Conservation (phyloP, 768 basidiomycete genomes). For the Rhodotorula diobovata region DNA sequence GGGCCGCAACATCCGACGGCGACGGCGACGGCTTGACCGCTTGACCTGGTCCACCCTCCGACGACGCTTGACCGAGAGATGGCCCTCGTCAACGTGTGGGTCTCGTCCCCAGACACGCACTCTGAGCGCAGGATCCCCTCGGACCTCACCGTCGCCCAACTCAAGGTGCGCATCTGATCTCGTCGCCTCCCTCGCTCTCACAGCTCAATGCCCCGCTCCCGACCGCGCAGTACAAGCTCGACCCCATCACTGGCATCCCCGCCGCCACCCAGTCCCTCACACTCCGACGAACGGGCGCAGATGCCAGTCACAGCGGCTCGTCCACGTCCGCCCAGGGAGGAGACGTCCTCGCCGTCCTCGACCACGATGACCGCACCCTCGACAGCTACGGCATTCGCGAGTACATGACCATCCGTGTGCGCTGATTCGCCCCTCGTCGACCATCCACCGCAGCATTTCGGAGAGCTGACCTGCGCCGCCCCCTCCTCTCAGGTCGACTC, state of each 20-base stretch:
- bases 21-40: too few relatives aligned
- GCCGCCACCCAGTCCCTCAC: conserved; percentile 65
- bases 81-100: conserved; percentile 59
- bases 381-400: conserved; percentile 71
- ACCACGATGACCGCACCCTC: conserved; percentile 64
- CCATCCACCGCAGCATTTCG: background rate
- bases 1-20: background rate
- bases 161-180: conserved; percentile 61
- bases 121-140: conserved; percentile 82
- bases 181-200: background rate
- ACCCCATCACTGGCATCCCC: conserved; percentile 85
- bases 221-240: conserved; percentile 64
- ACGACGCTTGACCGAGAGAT: background rate
- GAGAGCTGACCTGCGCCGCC: background rate
- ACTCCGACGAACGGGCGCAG: conserved; percentile 57
- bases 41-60: too few relatives aligned
- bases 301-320: conserved; percentile 44
- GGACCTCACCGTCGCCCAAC: conserved; percentile 65
- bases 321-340: conserved; percentile 49
- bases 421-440: conserved; percentile 32
- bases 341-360: conserved; percentile 54
- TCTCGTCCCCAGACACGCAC: conserved; percentile 79
- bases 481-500: conserved; percentile 56
- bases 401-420: conserved; percentile 75
- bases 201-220: background rate